Evolutionary conservation across 2,329 filamentous ascomycete genomes (phyloP).

Genomic region (Venturia carpophila): DNA sequence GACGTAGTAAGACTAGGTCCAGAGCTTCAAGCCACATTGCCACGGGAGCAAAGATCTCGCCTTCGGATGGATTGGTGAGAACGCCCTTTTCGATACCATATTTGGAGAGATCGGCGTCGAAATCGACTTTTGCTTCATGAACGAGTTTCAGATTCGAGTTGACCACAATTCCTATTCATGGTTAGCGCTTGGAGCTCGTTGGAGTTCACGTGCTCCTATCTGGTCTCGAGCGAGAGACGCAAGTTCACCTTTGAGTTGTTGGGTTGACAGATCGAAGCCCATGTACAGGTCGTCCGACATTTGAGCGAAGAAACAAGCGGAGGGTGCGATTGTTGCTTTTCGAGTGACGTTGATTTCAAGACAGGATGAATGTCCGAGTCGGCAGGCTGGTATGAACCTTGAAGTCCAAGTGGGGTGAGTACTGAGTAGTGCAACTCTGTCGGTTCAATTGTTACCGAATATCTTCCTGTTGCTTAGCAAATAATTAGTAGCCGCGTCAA

Average conservation of each 20-base stretch:
- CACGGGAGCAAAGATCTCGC: constrained; percentile 88
- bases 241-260: constrained; percentile 76
- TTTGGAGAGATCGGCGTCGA: constrained; percentile 71
- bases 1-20: constrained; percentile 69
- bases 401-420: not conserved
- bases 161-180: constrained; percentile 64
- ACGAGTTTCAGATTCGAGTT: constrained; percentile 72
- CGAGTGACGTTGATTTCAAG: not conserved
- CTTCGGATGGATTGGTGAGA: constrained; percentile 67
- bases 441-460: not conserved
- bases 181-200: constrained; percentile 8
- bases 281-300: constrained; percentile 56
- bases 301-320: not conserved
- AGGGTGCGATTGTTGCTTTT: not conserved
- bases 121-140: constrained; percentile 86
- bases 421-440: not conserved
- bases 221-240: not conserved
- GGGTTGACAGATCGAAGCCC: constrained; percentile 92
- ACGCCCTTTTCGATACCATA: constrained; percentile 80
- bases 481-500: not conserved
- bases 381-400: not conserved
- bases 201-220: not conserved
- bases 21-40: constrained; percentile 91
- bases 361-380: not conserved
- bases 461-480: not conserved